Base-by-base conservation (phyloP, 768 basidiomycete species). In the Boletus tomentosulus region DNA sequence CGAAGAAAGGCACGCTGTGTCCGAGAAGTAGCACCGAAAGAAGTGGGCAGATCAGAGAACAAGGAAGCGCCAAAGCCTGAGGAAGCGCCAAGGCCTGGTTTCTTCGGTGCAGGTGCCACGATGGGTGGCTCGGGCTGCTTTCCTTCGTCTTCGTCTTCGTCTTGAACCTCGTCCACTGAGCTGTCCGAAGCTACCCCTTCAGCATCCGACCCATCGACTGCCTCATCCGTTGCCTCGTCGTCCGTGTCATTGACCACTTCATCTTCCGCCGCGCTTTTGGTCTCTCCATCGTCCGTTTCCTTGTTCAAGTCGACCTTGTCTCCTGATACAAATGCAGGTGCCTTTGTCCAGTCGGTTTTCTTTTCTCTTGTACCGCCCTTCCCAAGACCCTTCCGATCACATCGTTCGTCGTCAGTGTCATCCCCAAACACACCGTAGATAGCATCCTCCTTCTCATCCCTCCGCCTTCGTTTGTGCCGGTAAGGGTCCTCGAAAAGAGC, bases 401-500 rank as follows among this genome's bases (percentile, higher is more conserved):
- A 62, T 25, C 70, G 75, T 48, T 86, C 87, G 22, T 85, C 81
- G 24, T 88, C 86, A 58, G 84, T 86, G 50, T 87, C 83, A 5
- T 84, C 82, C 2, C 74, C 87, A 69, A 89, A 91, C 0, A 88
- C 73, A 4, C 89, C 90, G 62, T 90, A 89, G n/a, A 83, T 69
- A 1, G 83, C 83, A 55, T 86, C 85, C 51, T 92, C 87, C 64
- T 85, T 86, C 25, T 76, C 83, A 53, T 82, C 76, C 68, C 71
- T 83, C 56, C 83, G 76, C 56, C 84, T 78, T 51, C 83, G 80
- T 66, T 89, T 92, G 61, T 79, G 74, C 57, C 81, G 73, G 72
- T 91, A 91, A 4, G 89, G 89, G 57, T 89, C 80, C 63, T 85
- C 79, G 67, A 90, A 90, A 8, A 90, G 79, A 33, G 79, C 81